Conservation (phyloP, 306 rosid species). For the Carpinus fangiana region DNA sequence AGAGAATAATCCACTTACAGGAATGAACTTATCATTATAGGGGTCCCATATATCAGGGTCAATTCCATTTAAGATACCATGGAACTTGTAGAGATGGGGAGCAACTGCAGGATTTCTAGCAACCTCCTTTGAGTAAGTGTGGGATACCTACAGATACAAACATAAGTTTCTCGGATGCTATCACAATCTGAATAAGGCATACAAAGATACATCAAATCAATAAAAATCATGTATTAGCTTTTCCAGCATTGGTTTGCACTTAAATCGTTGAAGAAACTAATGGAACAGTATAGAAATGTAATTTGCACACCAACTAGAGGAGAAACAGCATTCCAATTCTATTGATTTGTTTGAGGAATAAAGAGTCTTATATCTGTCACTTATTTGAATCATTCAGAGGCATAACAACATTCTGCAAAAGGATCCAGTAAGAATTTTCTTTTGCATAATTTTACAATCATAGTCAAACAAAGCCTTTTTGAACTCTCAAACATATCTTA, state of each 20-base stretch:
- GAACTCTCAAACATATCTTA: background rate
- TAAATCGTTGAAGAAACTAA: background rate
- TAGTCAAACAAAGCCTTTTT: background rate
- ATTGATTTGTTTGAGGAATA: background rate
- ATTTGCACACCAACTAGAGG: background rate
- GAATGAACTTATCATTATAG: constrained; percentile 67
- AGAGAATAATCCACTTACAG: constrained; percentile 58
- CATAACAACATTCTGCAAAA: background rate
- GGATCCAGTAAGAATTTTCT: background rate
- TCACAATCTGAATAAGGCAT: background rate
- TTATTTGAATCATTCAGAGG: background rate
- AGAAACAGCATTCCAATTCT: background rate
- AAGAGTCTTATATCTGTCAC: background rate
- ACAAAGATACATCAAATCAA: constrained; percentile 8
- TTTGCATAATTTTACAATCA: background rate
- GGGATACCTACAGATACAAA: constrained; percentile 70
- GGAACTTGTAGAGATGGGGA: constrained; percentile 83
- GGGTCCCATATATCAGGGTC: constrained; percentile 99
- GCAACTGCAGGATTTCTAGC: constrained; percentile 65
- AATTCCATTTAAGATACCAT: constrained; percentile 94
- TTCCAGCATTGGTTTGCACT: too few species aligned
- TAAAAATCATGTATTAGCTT: background rate
- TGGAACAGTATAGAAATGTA: background rate
- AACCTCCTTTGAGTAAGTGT: constrained; percentile 80
- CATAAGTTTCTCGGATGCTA: constrained; percentile 2